These are phyloP conservation scores for Pelargonium nanum DNA, from an alignment of 345 rosid genomes.

Conservation along the genomic window DNA sequence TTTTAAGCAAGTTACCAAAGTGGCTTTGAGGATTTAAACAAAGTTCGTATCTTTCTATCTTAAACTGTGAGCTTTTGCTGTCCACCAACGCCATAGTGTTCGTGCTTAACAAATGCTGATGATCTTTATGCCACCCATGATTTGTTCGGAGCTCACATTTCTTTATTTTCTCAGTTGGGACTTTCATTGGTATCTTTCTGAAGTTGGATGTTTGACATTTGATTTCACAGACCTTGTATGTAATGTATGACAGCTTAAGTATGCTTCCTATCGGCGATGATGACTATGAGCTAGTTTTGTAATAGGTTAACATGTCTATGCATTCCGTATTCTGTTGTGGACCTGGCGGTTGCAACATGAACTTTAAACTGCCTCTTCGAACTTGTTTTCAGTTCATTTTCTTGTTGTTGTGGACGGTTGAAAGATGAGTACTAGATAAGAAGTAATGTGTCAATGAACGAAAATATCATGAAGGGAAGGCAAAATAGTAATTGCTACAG, in stretches of 20 bases:
- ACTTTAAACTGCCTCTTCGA: too few species aligned
- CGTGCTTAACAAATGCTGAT: too few species aligned
- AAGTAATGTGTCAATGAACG: neutral
- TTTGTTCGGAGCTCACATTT: too few species aligned
- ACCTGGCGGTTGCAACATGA: neutral
- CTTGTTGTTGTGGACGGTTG: neutral
- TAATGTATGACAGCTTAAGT: too few species aligned
- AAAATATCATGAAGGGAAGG: neutral
- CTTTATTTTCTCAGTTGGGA: too few species aligned
- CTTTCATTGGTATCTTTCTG: too few species aligned
- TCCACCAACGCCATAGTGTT: too few species aligned
- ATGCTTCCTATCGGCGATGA: neutral
- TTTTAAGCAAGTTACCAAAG: neutral
- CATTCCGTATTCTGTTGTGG: too few species aligned
- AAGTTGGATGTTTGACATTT: too few species aligned
- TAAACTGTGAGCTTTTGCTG: neutral
- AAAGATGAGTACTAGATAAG: neutral
- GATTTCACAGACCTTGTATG: too few species aligned
- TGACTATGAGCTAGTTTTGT: too few species aligned
- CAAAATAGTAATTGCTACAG: neutral
- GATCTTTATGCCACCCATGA: too few species aligned
- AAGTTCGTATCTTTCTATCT: neutral
- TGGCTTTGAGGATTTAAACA: neutral
- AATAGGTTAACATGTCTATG: neutral
- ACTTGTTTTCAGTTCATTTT: neutral